phyloP scores from a whole-genome alignment of 352 stramenopile genomes.

The Phytophthora sp. region DNA sequence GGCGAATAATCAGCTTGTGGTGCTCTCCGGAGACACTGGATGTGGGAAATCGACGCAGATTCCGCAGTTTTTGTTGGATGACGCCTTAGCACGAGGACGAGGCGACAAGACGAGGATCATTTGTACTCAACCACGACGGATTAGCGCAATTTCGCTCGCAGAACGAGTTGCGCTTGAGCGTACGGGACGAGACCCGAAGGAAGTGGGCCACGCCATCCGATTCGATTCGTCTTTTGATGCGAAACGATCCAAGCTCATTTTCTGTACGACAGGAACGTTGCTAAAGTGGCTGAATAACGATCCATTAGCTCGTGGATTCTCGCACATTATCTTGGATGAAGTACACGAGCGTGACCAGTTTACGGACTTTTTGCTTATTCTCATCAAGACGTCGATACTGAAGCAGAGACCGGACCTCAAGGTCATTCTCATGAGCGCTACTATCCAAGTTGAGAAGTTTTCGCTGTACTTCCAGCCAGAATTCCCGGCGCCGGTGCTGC shows the following conservation, averaged over 20 bases:
- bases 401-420: constrained; percentile 84
- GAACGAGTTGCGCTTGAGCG: constrained; percentile 89
- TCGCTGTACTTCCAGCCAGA: constrained; percentile 90
- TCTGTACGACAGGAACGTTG: constrained; percentile 97
- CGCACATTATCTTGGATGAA: constrained; percentile 96
- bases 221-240: constrained; percentile 86
- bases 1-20: constrained; percentile 86
- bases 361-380: constrained; percentile 96
- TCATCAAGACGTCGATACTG: constrained; percentile 91
- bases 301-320: constrained; percentile 81
- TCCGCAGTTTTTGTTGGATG: constrained; percentile 93
- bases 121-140: constrained; percentile 93
- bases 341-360: constrained; percentile 96
- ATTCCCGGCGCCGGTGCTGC: constrained; percentile 69
- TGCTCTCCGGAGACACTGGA: constrained; percentile 94
- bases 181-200: constrained; percentile 46
- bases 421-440: constrained; percentile 96
- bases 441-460: constrained; percentile 95
- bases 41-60: constrained; percentile 95
- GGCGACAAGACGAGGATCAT: constrained; percentile 79
- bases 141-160: constrained; percentile 92
- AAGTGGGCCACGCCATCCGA: constrained; percentile 93
- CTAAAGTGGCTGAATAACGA: constrained; percentile 87
- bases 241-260: constrained; percentile 93
- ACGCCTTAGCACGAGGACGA: constrained; percentile 71